phyloP scores from a whole-genome alignment of 1,284 basidiomycete genomes.

The Singerocomus inundabilis region DNA sequence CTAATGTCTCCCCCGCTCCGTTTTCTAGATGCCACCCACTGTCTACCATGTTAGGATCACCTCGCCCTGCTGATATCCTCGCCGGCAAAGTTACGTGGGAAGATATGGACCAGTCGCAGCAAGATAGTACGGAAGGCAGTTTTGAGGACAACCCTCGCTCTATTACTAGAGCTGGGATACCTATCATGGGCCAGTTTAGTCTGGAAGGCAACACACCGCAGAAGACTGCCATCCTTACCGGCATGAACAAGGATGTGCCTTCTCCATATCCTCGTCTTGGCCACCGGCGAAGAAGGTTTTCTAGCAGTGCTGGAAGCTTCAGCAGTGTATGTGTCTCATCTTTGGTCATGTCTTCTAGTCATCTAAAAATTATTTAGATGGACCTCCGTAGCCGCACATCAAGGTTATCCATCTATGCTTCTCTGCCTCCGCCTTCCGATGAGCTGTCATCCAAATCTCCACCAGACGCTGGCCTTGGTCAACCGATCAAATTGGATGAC shows the following conservation, averaged over 20 bases:
- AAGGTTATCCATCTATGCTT: constrained; percentile 32
- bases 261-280: constrained; percentile 62
- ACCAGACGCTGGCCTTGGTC: constrained; percentile 38
- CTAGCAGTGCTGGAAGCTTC: constrained; percentile 34
- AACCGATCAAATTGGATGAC: constrained; percentile 71
- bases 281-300: constrained; percentile 36
- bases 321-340: constrained; percentile 36
- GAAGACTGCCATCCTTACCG: constrained; percentile 59
- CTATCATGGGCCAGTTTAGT: constrained; percentile 57
- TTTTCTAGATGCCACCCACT: constrained; percentile 35
- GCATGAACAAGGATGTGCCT: constrained; percentile 50
- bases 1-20: constrained; percentile 44
- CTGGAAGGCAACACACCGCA: constrained; percentile 34
- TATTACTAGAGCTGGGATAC: constrained; percentile 34
- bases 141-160: constrained; percentile 25
- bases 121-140: constrained; percentile 37
- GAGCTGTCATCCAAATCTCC: constrained; percentile 37
- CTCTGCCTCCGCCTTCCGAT: constrained; percentile 33
- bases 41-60: constrained; percentile 40
- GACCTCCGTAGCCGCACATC: constrained; percentile 40
- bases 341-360: constrained; percentile 9
- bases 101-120: constrained; percentile 38
- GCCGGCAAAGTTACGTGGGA: constrained; percentile 54
- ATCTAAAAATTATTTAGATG: constrained; percentile 23
- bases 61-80: constrained; percentile 64